phyloP scores from a whole-genome alignment of 768 basidiomycete genomes.

The Russula olivacea region DNA sequence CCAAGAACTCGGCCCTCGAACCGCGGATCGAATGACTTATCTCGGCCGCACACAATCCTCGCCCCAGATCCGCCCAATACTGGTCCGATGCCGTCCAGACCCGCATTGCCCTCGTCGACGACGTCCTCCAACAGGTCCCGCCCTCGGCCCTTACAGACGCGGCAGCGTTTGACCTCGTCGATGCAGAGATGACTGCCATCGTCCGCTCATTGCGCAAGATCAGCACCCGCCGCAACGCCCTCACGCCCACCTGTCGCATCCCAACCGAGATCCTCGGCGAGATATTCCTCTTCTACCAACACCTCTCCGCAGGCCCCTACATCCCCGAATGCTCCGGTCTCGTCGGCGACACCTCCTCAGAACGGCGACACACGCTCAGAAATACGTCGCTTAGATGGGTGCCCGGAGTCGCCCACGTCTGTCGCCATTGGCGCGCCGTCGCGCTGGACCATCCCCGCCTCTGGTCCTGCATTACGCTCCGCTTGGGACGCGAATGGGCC shows the following conservation, averaged over 20 bases:
- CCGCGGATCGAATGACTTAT: neutral
- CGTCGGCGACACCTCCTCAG: neutral
- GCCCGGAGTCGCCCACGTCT: constrained; percentile 15
- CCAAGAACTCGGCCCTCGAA: too few relatives aligned
- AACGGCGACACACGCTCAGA: neutral
- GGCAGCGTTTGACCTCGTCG: constrained; percentile 2
- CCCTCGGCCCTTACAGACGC: constrained; percentile 5
- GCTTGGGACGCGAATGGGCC: constrained; percentile 11
- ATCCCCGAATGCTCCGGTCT: neutral
- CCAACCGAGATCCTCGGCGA: constrained; percentile 17
- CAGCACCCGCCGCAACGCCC: constrained; percentile 16
- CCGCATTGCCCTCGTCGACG: constrained; percentile 13
- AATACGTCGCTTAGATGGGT: constrained; percentile 11
- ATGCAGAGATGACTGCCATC: constrained; percentile 17
- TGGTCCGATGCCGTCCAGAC: constrained; percentile 18
- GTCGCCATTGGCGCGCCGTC: constrained; percentile 17
- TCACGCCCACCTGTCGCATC: constrained; percentile 16
- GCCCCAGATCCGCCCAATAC: constrained; percentile 15
- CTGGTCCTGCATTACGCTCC: constrained; percentile 8
- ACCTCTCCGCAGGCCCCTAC: neutral
- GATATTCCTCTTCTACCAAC: constrained; percentile 20
- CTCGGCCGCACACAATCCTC: neutral
- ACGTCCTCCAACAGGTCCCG: constrained; percentile 10
- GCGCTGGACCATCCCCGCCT: constrained; percentile 13
- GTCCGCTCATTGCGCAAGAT: constrained; percentile 9